These are phyloP conservation scores for Pseudognaphalium luteoalbum DNA, from an alignment of 129 eudicot genomes.

Conservation along the genomic window DNA sequence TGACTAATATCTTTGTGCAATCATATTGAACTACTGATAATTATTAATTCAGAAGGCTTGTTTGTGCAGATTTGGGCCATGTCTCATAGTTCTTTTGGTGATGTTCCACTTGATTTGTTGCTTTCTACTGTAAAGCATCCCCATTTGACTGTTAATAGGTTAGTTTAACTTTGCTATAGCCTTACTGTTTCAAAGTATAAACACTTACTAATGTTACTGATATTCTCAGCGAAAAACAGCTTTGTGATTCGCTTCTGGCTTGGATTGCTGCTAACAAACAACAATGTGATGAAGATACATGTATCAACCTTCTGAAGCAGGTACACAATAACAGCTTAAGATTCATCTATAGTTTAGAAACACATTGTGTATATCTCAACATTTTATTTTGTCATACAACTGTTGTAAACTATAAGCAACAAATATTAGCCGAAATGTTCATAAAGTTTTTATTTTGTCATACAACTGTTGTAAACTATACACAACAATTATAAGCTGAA, in stretches of 20 bases:
- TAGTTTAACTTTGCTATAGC: constrained; percentile 24
- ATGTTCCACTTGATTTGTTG: constrained; percentile 53
- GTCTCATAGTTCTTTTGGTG: constrained; percentile 47
- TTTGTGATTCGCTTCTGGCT: constrained; percentile 62
- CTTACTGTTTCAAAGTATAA: constrained; percentile 4
- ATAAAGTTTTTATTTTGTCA: too few species aligned
- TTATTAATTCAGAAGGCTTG: constrained; percentile 14
- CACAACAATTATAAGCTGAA: not conserved
- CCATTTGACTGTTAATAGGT: constrained; percentile 76
- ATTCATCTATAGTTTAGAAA: not conserved
- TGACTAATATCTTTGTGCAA: not conserved
- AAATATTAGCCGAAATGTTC: too few species aligned
- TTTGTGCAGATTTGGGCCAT: constrained; percentile 69
- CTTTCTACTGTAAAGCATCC: constrained; percentile 62
- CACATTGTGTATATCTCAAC: not conserved
- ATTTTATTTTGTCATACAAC: too few species aligned
- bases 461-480: not conserved
- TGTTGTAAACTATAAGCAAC: too few species aligned
- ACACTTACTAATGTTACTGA: constrained; percentile 12
- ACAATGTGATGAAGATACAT: constrained; percentile 24
- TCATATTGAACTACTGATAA: constrained; percentile 15
- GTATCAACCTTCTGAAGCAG: constrained; percentile 49
- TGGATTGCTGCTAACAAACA: constrained; percentile 65
- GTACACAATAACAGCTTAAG: constrained; percentile 34
- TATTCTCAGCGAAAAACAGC: constrained; percentile 74